Percentiles rank a stretch among this genome's conserved stretches.
Conservation (phyloP, 106 monocot genomes). For the Dactylorhiza incarnata region DNA sequence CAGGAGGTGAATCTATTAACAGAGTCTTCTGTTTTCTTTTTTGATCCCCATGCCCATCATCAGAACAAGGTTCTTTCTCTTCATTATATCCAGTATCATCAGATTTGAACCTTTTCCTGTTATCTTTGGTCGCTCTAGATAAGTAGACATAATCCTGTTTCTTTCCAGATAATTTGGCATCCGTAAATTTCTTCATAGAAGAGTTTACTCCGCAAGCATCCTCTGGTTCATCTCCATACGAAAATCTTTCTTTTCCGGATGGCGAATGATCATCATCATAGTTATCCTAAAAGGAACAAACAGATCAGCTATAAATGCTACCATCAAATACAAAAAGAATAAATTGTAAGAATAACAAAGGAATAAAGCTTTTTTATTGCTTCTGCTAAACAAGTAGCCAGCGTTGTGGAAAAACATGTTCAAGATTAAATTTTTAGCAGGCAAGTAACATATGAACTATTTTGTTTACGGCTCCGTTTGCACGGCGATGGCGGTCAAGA, state of each 20-base stretch:
- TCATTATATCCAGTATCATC: conserved; percentile 15
- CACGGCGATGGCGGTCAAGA: background rate
- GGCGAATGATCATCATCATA: conserved; percentile 38
- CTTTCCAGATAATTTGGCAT: conserved; percentile 9
- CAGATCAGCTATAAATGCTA: background rate
- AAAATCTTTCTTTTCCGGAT: too few relatives aligned
- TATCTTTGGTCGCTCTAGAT: conserved; percentile 22
- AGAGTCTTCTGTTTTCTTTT: conserved; percentile 2
- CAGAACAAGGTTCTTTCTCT: conserved; percentile 13
- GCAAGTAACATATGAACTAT: background rate
- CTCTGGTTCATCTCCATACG: too few relatives aligned
- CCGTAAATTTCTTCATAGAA: conserved; percentile 15
- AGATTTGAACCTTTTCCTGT: conserved; percentile 20
- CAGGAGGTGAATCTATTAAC: conserved; percentile 4
- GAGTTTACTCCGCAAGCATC: conserved; percentile 27
- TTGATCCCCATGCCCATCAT: too few relatives aligned
- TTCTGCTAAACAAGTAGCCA: background rate
- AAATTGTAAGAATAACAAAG: background rate
- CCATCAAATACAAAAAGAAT: background rate
- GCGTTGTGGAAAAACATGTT: background rate
- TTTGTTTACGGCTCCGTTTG: background rate
- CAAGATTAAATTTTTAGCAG: background rate
- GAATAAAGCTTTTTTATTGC: background rate
- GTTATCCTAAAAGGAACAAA: conserved; percentile 29
- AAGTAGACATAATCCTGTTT: conserved; percentile 16